Evolutionary conservation across 805 yeast species (phyloP).

Genomic region (Scheffersomyces stipitis): DNA sequence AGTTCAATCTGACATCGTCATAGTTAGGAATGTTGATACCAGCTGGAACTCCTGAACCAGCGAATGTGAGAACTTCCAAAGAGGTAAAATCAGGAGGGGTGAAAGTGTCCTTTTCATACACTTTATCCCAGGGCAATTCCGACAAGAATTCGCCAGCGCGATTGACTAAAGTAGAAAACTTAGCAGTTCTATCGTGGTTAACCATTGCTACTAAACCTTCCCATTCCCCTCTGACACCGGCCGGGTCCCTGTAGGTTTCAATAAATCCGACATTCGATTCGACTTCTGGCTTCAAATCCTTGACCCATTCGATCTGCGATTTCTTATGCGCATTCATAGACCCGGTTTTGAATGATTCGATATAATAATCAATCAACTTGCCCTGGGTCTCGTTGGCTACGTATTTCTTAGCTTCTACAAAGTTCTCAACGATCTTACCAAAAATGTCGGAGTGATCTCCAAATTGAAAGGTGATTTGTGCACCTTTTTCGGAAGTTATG

Average conservation of each 20-base stretch:
- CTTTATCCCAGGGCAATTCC: conserved; percentile 73
- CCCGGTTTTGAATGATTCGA: conserved; percentile 73
- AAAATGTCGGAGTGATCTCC: conserved; percentile 80
- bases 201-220: conserved; percentile 90
- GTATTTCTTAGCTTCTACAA: conserved; percentile 55
- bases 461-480: conserved; percentile 53
- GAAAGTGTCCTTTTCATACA: conserved; percentile 79
- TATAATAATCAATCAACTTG: conserved; percentile 64
- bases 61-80: conserved; percentile 83
- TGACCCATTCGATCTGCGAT: conserved; percentile 85
- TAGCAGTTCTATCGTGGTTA: conserved; percentile 80
- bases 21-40: conserved; percentile 93
- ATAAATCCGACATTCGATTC: conserved; percentile 84
- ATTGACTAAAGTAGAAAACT: conserved; percentile 67
- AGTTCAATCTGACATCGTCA: conserved; percentile 79
- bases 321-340: conserved; percentile 82
- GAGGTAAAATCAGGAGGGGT: conserved; percentile 93
- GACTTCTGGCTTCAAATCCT: conserved; percentile 72
- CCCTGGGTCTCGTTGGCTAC: conserved; percentile 75
- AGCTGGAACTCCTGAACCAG: conserved; percentile 89
- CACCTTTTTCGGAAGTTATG: conserved; percentile 39
- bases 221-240: conserved; percentile 93
- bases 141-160: conserved; percentile 65
- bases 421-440: conserved; percentile 51
- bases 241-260: conserved; percentile 90